A percentile compares a stretch with the other conserved stretches of the same genome.
These are phyloP conservation scores for Aspergillus hiratsukae DNA, from an alignment of 2,329 filamentous ascomycete species.

Conservation along the genomic window DNA sequence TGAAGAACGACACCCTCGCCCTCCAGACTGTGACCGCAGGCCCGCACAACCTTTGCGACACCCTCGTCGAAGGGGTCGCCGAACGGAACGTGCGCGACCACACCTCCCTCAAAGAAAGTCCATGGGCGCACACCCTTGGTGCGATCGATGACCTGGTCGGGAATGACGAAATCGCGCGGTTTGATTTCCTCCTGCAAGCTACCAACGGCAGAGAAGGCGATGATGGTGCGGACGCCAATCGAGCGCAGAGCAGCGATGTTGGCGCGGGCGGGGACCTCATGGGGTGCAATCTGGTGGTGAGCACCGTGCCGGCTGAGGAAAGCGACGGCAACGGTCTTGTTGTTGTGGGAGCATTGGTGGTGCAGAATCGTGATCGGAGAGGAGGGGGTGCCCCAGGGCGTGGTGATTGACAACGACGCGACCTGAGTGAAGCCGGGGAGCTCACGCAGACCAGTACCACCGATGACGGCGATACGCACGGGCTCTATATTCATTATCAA, in stretches of 20 bases:
- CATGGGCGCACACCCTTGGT: constrained; percentile 93
- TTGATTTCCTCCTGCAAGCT: constrained; percentile 88
- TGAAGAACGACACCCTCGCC: constrained; percentile 84
- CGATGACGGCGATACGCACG: constrained; percentile 82
- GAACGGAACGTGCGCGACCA: constrained; percentile 92
- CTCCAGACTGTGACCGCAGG: constrained; percentile 70
- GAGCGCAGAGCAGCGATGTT: constrained; percentile 96
- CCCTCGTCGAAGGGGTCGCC: constrained; percentile 87
- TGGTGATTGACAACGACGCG: constrained; percentile 69
- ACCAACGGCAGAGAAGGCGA: constrained; percentile 93
- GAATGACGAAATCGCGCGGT: constrained; percentile 93
- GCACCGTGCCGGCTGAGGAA: constrained; percentile 91
- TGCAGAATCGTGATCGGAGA: constrained; percentile 80
- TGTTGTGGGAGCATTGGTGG: constrained; percentile 68
- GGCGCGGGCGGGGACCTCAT: constrained; percentile 90
- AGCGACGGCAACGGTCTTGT: constrained; percentile 62
- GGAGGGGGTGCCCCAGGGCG: constrained; percentile 82
- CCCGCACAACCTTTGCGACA: constrained; percentile 70
- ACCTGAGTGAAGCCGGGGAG: constrained; percentile 84
- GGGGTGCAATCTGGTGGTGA: constrained; percentile 84
- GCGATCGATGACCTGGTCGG: constrained; percentile 94
- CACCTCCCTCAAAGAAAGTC: constrained; percentile 79
- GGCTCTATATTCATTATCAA: constrained; percentile 37
- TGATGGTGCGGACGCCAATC: constrained; percentile 82
- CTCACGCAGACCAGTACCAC: constrained; percentile 85